These are phyloP conservation scores for Venustampulla echinocandica DNA, from an alignment of 495 filamentous ascomycete species.

Conservation along the genomic window DNA sequence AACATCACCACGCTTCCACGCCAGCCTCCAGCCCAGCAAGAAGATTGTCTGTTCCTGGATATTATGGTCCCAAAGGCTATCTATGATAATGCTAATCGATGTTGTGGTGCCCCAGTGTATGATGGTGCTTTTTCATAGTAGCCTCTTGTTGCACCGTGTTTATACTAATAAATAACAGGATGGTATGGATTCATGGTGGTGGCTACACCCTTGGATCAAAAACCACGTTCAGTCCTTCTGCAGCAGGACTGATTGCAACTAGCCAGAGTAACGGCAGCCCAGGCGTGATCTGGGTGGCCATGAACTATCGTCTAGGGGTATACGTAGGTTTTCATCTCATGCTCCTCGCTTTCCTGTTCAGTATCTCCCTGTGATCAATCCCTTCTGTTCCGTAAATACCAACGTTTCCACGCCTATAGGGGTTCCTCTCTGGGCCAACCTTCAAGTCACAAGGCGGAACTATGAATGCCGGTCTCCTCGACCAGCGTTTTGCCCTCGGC, in stretches of 20 bases:
- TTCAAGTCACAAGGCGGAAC: conserved; percentile 40
- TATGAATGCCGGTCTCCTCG: conserved; percentile 56
- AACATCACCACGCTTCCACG: conserved; percentile 7
- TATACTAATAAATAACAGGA: conserved; percentile 11
- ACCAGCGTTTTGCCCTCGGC: conserved; percentile 60
- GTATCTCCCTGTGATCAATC: no score
- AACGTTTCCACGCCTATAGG: no score
- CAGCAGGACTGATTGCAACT: conserved; percentile 36
- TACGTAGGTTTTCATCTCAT: conserved; percentile 15
- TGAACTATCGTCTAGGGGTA: conserved; percentile 49
- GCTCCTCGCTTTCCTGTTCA: no score
- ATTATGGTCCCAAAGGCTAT: conserved; percentile 38
- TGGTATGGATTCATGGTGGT: conserved; percentile 56
- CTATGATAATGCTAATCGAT: conserved; percentile 25
- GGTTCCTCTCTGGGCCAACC: conserved; percentile 46
- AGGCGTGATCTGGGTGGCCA: conserved; percentile 51
- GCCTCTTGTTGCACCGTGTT: background rate
- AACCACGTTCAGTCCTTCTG: conserved; percentile 32
- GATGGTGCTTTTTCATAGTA: conserved; percentile 3
- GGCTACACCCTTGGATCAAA: conserved; percentile 48
- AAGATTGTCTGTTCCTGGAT: conserved; percentile 46
- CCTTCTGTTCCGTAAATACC: no score
- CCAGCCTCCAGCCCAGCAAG: conserved; percentile 7
- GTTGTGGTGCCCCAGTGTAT: conserved; percentile 11
- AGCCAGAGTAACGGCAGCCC: conserved; percentile 29